Evolutionary conservation across 2,329 filamentous ascomycete genomes (phyloP), one percentile per base, ranked within the genome.

Genomic region (Cordyceps tenuipes): DNA sequence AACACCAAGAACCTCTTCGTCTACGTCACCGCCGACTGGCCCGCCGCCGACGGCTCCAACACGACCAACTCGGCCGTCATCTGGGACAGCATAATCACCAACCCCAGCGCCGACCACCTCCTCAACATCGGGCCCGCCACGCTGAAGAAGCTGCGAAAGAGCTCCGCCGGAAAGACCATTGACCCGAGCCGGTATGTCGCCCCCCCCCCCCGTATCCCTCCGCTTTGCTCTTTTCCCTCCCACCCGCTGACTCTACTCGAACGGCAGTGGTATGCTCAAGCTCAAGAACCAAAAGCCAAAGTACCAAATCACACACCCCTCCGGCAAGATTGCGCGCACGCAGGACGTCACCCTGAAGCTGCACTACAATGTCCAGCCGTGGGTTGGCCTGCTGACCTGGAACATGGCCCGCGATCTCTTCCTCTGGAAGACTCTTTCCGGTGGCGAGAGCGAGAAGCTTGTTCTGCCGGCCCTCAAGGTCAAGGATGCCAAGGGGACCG

Each of bases 1-100:
- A 99, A 99, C 81, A 99, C 95, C 21, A 99, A 99, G 75, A 90
- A 97, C 76, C 78, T 99, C 69, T 99, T 97, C 76, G 86, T 97
- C 73, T 99, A 96, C 78, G 86, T 99, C 62, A 93, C 91, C 59
- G 93, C 93, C 59, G 87, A 86, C 67, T 88, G 85, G 85, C 77
- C 80, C 29, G 67, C 69, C 48, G 61, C 70, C 54, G 69, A 66
- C 61, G 76, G 75, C 65, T n/a, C 41, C 41, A 41, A 41, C 15
- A 71, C 67, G 60, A 77, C 76, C 63, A 88, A 88, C 75, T 82
- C 91, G 75, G 89, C 90, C 67, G 88, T 97, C 64, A 93, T 99
- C 76, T 97, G 93, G 94, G 93, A 99, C 76, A 82, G 81, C 65
- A 97, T 99, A 76, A 92, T 99, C 75, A 89, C 90, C 49, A 86